phyloP scores from a whole-genome alignment of 2,329 filamentous ascomycete genomes.

The Aspergillus quadricinctus region DNA sequence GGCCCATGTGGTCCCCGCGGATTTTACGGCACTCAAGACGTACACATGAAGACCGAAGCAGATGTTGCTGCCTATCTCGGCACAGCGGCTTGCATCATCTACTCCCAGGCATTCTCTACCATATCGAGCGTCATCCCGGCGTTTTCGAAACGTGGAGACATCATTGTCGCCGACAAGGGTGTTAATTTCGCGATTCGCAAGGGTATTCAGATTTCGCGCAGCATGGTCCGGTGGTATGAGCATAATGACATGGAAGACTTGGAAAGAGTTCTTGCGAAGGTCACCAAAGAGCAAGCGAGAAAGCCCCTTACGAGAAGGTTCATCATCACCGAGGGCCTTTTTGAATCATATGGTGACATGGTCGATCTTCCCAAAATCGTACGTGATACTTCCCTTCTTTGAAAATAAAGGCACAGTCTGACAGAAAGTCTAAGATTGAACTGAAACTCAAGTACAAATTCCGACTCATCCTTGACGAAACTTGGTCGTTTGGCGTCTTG shows the following conservation, averaged over 20 bases:
- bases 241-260: constrained; percentile 96
- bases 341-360: constrained; percentile 83
- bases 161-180: constrained; percentile 91
- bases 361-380: constrained; percentile 81
- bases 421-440: constrained; percentile 58
- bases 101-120: constrained; percentile 92
- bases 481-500: constrained; percentile 92
- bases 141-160: constrained; percentile 94
- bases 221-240: constrained; percentile 88
- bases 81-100: constrained; percentile 84
- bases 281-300: constrained; percentile 81
- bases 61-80: constrained; percentile 90
- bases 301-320: constrained; percentile 89
- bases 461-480: constrained; percentile 94
- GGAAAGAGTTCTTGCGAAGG: constrained; percentile 75
- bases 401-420: constrained; percentile 2
- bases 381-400: constrained; percentile 26
- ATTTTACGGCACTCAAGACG: constrained; percentile 97
- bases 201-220: constrained; percentile 87
- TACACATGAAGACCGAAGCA: constrained; percentile 93
- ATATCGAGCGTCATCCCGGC: constrained; percentile 96
- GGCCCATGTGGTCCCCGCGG: constrained; percentile 94
- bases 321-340: constrained; percentile 92
- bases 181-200: constrained; percentile 93
- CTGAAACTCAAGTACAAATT: constrained; percentile 97